A percentile compares a stretch with the other conserved stretches of the same genome.
Evolutionary conservation across 805 yeast genomes (phyloP).

Genomic region (Saturnispora diversa): DNA sequence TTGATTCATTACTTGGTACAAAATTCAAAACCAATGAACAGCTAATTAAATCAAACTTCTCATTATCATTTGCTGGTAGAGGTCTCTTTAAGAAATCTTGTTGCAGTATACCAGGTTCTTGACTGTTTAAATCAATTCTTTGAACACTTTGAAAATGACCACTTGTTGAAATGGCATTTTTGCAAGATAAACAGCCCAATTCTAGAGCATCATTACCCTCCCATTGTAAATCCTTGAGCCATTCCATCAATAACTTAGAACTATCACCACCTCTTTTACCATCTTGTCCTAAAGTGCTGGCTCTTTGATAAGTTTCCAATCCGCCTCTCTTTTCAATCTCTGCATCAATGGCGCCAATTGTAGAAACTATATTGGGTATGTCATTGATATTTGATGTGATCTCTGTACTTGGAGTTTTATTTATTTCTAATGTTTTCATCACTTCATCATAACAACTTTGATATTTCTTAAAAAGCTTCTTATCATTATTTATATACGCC

Average conservation of each 20-base stretch:
- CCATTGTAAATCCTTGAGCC: constrained; percentile 36
- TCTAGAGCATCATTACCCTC: constrained; percentile 46
- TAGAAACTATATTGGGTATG: constrained; percentile 17
- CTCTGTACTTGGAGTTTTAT: constrained; percentile 18
- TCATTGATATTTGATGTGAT: constrained; percentile 6
- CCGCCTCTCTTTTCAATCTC: constrained; percentile 70
- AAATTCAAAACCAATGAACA: constrained; percentile 85
- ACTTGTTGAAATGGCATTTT: constrained; percentile 58
- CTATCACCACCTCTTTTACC: constrained; percentile 83
- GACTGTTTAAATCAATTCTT: constrained; percentile 76
- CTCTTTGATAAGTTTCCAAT: constrained; percentile 67
- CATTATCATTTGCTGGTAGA: constrained; percentile 38
- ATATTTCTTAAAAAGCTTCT: constrained; percentile 11
- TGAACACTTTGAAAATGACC: constrained; percentile 43
- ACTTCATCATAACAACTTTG: constrained; percentile 9
- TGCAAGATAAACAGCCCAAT: constrained; percentile 70
- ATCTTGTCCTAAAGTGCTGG: constrained; percentile 81
- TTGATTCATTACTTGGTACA: constrained; percentile 58
- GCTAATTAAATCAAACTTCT: constrained; percentile 58
- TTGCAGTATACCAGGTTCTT: constrained; percentile 56
- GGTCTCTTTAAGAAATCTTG: constrained; percentile 84
- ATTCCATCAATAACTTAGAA: constrained; percentile 67
- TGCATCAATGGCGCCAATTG: constrained; percentile 48
- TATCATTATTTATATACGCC: constrained; percentile 12
- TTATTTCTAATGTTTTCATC: constrained; percentile 18